These are phyloP conservation scores for Acanthamoeba sp. DNA, from an alignment of 208 protist genomes.

Conservation along the genomic window DNA sequence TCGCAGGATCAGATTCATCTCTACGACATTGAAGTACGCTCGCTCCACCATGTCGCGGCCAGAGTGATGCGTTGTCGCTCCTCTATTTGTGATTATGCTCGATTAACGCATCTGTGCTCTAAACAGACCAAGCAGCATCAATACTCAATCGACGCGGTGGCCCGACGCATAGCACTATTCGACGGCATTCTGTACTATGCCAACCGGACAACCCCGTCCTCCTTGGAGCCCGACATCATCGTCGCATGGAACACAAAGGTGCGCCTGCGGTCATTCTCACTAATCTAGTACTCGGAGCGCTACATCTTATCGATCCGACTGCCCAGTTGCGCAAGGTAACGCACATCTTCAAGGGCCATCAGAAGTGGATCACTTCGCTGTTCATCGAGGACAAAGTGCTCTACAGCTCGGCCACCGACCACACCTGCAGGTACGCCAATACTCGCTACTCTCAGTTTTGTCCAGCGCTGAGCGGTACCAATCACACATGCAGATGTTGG, in stretches of 20 bases:
- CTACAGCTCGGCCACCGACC: constrained; percentile 22
- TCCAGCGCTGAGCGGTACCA: too few species aligned
- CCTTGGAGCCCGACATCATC: neutral
- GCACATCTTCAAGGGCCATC: constrained; percentile 54
- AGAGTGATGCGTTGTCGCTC: neutral
- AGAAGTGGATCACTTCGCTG: constrained; percentile 36
- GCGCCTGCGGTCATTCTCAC: too few species aligned
- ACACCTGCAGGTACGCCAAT: neutral
- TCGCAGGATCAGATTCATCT: constrained; percentile 14
- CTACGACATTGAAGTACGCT: neutral
- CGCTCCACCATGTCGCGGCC: too few species aligned
- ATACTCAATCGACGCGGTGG: constrained; percentile 11
- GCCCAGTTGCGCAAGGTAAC: constrained; percentile 2
- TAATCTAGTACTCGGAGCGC: neutral
- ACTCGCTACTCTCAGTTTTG: neutral
- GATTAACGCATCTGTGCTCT: neutral
- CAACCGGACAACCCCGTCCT: neutral
- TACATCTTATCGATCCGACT: neutral
- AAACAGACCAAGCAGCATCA: neutral
- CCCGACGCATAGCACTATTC: neutral
- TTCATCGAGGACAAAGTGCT: constrained; percentile 20
- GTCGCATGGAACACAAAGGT: constrained; percentile 26
- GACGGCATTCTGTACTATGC: constrained; percentile 19
- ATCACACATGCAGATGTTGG: constrained; percentile 34
- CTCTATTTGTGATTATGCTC: too few species aligned